Evolutionary conservation across 2,329 filamentous ascomycete genomes (phyloP).

Genomic region (Cladosporium sp.): DNA sequence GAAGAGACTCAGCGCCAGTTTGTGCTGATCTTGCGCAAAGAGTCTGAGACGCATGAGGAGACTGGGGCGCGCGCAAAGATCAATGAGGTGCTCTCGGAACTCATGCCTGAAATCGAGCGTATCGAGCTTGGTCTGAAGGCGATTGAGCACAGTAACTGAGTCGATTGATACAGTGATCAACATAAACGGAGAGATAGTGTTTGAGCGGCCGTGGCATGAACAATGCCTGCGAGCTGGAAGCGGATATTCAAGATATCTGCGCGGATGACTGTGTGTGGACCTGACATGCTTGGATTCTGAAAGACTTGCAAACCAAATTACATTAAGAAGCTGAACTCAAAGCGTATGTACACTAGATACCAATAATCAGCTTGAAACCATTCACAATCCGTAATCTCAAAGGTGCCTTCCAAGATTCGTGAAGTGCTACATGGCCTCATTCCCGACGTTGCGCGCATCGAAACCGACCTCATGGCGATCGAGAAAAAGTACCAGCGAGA

Average conservation of each 20-base stretch:
- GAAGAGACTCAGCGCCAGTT: not conserved
- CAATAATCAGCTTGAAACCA: no score
- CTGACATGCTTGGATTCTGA: not conserved
- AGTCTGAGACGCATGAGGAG: not conserved
- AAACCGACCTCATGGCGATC: no score
- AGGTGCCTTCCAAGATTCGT: no score
- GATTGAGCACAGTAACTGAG: not conserved
- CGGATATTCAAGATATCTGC: not conserved
- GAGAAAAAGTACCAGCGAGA: no score
- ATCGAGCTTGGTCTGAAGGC: not conserved
- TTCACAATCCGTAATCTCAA: no score
- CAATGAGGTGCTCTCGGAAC: not conserved
- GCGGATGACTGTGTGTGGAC: not conserved
- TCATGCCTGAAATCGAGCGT: not conserved
- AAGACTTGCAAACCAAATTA: not conserved
- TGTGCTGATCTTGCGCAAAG: not conserved
- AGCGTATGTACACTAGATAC: not conserved
- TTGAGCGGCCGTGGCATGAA: no score
- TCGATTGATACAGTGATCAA: not conserved
- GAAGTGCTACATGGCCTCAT: no score
- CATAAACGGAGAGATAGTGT: no score
- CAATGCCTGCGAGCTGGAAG: not conserved
- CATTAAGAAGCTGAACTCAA: not conserved
- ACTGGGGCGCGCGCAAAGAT: not conserved
- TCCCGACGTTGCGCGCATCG: no score